phyloP scores from a whole-genome alignment of 2,329 filamentous ascomycete genomes.

The Fusarium sp. region DNA sequence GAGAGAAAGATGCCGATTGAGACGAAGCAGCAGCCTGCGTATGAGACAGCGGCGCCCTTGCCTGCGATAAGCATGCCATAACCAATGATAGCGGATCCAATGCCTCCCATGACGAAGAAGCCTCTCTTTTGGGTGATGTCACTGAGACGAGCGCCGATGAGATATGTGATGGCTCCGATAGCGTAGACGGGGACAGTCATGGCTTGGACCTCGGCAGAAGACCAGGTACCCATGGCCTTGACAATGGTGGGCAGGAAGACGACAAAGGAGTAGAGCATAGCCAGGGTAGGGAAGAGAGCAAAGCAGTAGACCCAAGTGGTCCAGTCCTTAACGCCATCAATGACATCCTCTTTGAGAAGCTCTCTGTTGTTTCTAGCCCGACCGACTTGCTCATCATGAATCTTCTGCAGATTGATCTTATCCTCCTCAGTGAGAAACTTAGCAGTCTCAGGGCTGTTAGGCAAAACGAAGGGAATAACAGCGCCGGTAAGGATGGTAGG shows the following conservation, averaged over 20 bases:
- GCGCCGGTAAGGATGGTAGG: constrained; percentile 59
- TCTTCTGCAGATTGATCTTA: constrained; percentile 59
- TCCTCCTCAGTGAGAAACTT: constrained; percentile 34
- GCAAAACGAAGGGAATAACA: constrained; percentile 63
- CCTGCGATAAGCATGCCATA: constrained; percentile 68
- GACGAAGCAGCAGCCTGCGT: constrained; percentile 69
- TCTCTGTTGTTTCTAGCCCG: constrained; percentile 30
- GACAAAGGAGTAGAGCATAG: constrained; percentile 73
- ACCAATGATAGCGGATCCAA: constrained; percentile 63
- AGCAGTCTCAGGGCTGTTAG: constrained; percentile 67
- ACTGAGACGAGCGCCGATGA: constrained; percentile 64
- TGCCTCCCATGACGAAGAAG: constrained; percentile 61
- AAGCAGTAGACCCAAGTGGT: constrained; percentile 69
- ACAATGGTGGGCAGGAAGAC: constrained; percentile 77
- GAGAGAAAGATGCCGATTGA: constrained; percentile 62
- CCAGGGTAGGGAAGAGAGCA: constrained; percentile 68
- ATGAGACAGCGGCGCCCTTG: constrained; percentile 65
- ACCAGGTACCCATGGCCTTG: constrained; percentile 65
- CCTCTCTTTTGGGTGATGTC: constrained; percentile 66
- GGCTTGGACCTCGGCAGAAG: constrained; percentile 67
- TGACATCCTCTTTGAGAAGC: constrained; percentile 39
- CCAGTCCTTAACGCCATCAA: constrained; percentile 60
- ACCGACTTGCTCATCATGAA: constrained; percentile 59
- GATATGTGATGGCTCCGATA: constrained; percentile 68
- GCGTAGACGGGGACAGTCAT: constrained; percentile 75